Evolutionary conservation across 1,284 basidiomycete genomes (phyloP), one percentile per base, ranked within the genome.

Genomic region (Moniliophthora roreri): DNA sequence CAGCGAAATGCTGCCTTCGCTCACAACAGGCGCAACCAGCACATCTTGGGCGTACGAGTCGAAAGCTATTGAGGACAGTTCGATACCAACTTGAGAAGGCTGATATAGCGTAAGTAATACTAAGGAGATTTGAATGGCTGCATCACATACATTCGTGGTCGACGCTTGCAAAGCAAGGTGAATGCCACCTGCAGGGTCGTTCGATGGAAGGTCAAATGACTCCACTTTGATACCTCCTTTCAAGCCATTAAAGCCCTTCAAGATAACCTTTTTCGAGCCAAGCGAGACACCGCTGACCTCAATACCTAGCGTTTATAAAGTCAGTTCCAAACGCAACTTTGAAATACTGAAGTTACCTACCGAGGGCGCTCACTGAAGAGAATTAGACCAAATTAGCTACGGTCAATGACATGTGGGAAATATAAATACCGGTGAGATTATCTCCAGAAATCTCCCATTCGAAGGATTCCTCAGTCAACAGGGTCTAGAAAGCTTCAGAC

Each of bases 21-120:
- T 80, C 1, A 77, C 64, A 6, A 84, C 82, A 2, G 84, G 79
- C 2, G 85, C 89, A 52, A 91, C 79, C 63, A 80, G 73, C 23
- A 78, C 74, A 35, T 74, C 69, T 44, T 77, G 75, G 50, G 79
- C 76, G 58, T 75, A 84, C 10, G 82, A 82, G 52, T 80, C 74
- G 67, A 89, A 89, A 6, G 78, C 79, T 55, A 91, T 78, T 3
- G 78, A 78, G 52, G 77, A 80, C 10, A 91, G 73, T 56, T 82
- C 70, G 10, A 92, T 82, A 51, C 89, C 90, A 41, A 91, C 85
- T 76, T 90, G 88, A 3, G 89, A 85, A 20, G 89, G 89, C 83
- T 85, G 53, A 32, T 32, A 32, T 6, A 28, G 36, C 42, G 45
- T 16, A 52, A 9, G 50, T 53, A 35, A 48, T n/a, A n/a, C 46